Conservation (phyloP, 441 rosid species). For the Lepidium campestre region DNA sequence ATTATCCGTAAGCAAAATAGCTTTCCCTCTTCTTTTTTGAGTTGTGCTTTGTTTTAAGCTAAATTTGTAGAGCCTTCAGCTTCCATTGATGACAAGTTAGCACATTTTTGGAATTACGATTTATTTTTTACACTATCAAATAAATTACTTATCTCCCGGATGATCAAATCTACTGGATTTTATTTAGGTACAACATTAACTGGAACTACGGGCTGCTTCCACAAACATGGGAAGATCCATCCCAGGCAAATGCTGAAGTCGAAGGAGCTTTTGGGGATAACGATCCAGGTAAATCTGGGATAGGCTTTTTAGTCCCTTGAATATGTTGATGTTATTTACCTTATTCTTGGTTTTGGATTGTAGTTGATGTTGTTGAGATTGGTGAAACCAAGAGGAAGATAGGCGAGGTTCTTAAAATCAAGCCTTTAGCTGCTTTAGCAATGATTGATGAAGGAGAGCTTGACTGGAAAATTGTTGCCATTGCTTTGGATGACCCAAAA, state of each 20-base stretch:
- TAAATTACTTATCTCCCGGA: not conserved
- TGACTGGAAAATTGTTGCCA: conserved; percentile 89
- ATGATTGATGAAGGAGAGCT: conserved; percentile 96
- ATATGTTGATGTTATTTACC: not conserved
- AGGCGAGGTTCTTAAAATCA: conserved; percentile 68
- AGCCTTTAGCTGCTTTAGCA: conserved; percentile 79
- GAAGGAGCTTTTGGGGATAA: conserved; percentile 93
- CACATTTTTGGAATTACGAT: not conserved
- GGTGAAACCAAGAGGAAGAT: conserved; percentile 58
- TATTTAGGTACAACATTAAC: conserved; percentile 72
- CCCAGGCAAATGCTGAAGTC: conserved; percentile 69
- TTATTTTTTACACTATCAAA: not conserved
- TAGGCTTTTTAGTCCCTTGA: not conserved
- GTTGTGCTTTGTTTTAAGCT: not conserved
- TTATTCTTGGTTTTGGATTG: conserved; percentile 8
- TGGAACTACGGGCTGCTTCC: conserved; percentile 99
- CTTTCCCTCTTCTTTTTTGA: not conserved
- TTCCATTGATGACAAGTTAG: not conserved
- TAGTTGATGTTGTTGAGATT: conserved; percentile 93
- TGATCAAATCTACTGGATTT: too few species aligned
- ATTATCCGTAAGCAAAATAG: conserved; percentile 58
- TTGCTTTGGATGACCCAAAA: conserved; percentile 82
- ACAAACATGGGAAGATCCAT: conserved; percentile 99
- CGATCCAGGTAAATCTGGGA: conserved; percentile 63
- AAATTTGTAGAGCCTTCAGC: not conserved